Evolutionary conservation across 768 basidiomycete species (phyloP).

Genomic region (Inosperma sp.): DNA sequence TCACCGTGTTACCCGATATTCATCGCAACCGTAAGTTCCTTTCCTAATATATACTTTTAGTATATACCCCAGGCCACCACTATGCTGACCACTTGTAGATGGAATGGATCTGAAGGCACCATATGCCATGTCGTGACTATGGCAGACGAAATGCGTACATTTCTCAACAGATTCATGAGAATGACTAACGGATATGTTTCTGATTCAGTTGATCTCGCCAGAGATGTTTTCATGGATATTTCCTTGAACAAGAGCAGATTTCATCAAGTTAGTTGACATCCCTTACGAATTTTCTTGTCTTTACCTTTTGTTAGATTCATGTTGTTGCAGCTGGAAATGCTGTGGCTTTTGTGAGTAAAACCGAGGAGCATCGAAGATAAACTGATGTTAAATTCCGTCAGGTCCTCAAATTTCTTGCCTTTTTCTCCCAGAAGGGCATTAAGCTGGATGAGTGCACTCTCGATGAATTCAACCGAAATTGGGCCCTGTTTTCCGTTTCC

Average conservation of each 20-base stretch:
- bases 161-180: background rate
- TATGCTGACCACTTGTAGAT: background rate
- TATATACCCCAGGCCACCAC: background rate
- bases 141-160: background rate
- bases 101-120: background rate
- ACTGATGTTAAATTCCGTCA: background rate
- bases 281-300: background rate
- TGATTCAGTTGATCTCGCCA: background rate
- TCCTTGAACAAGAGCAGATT: background rate
- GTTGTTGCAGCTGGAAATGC: background rate
- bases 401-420: background rate
- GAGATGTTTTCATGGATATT: background rate
- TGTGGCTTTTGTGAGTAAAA: background rate
- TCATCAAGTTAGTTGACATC: background rate
- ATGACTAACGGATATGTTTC: background rate
- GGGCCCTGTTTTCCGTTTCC: background rate
- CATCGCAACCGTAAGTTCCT: background rate
- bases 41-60: no score
- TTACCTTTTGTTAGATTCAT: background rate
- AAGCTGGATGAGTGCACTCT: background rate
- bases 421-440: background rate
- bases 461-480: background rate
- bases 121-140: background rate
- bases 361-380: background rate
- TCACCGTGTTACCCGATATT: background rate